phyloP scores from a whole-genome alignment of 2,329 filamentous ascomycete species.

The Trichoderma semiorbis region DNA sequence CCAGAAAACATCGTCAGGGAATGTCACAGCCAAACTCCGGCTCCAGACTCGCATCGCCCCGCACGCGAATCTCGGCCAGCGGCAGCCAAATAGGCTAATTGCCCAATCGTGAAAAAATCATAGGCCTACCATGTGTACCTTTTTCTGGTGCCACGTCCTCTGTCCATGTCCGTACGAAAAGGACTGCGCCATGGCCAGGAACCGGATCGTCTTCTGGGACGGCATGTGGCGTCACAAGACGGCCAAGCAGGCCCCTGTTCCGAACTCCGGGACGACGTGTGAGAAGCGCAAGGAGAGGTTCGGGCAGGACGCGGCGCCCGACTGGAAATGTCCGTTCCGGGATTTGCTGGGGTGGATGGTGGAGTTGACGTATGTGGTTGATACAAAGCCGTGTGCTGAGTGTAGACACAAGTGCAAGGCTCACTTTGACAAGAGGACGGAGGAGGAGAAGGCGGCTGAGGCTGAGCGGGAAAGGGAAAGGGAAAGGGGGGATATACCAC shows the following conservation, averaged over 20 bases:
- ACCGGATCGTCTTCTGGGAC: constrained; percentile 8
- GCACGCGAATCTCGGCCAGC: neutral
- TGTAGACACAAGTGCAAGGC: constrained; percentile 5
- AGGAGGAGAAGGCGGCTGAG: neutral
- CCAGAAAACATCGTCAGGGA: neutral
- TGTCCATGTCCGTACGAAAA: constrained; percentile 14
- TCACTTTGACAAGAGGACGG: constrained; percentile 3
- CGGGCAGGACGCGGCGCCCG: neutral
- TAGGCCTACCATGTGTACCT: constrained; percentile 13
- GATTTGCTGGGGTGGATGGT: neutral
- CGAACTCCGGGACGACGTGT: constrained; percentile 6
- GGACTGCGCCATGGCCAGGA: constrained; percentile 8
- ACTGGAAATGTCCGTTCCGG: constrained; percentile 5
- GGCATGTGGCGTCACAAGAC: constrained; percentile 10
- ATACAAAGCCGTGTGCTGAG: constrained; percentile 1
- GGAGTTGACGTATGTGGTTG: constrained; percentile 8
- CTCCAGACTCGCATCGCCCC: constrained; percentile 6
- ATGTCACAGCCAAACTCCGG: constrained; percentile 1
- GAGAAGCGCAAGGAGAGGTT: constrained; percentile 1
- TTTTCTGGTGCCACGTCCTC: constrained; percentile 15
- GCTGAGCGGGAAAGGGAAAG: neutral
- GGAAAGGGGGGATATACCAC: neutral
- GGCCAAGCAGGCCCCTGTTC: constrained; percentile 5
- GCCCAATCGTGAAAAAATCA: neutral
- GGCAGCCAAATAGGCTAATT: constrained; percentile 5